phyloP scores from a whole-genome alignment of 2,329 filamentous ascomycete species.

The Amauroascus niger region DNA sequence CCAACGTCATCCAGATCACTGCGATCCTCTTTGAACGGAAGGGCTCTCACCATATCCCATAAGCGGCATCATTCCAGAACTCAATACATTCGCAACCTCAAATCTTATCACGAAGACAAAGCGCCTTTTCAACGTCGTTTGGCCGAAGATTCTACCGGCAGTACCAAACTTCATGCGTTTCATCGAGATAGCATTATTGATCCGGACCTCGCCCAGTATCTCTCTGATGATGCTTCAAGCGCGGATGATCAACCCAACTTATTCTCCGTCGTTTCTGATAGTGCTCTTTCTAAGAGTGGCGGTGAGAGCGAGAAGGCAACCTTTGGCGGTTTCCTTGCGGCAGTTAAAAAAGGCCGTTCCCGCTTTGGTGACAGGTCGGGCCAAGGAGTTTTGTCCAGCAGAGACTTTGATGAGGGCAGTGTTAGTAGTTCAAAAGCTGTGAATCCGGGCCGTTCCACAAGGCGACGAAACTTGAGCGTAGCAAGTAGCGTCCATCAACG shows the following conservation, averaged over 20 bases:
- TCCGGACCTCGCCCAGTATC: constrained; percentile 84
- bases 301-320: constrained; percentile 65
- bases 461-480: constrained; percentile 74
- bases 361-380: constrained; percentile 63
- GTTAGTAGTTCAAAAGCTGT: constrained; percentile 52
- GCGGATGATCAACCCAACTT: constrained; percentile 87
- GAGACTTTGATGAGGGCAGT: constrained; percentile 56
- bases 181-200: constrained; percentile 98
- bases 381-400: constrained; percentile 58
- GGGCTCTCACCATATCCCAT: constrained; percentile 69
- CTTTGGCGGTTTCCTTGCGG: constrained; percentile 61
- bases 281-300: constrained; percentile 51
- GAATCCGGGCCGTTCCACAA: constrained; percentile 52
- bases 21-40: constrained; percentile 57
- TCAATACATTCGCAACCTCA: constrained; percentile 68
- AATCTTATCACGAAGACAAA: constrained; percentile 61
- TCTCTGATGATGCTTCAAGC: constrained; percentile 89
- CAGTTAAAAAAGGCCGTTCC: constrained; percentile 66
- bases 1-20: constrained; percentile 89
- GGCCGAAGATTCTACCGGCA: constrained; percentile 55
- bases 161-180: constrained; percentile 71
- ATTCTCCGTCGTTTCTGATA: constrained; percentile 61
- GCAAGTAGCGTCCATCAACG: constrained; percentile 64
- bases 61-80: constrained; percentile 81
- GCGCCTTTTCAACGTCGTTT: constrained; percentile 77